A percentile compares a stretch with the other conserved stretches of the same genome.
These are phyloP conservation scores for Leccinum broughii DNA, from an alignment of 768 basidiomycete genomes.

Conservation along the genomic window DNA sequence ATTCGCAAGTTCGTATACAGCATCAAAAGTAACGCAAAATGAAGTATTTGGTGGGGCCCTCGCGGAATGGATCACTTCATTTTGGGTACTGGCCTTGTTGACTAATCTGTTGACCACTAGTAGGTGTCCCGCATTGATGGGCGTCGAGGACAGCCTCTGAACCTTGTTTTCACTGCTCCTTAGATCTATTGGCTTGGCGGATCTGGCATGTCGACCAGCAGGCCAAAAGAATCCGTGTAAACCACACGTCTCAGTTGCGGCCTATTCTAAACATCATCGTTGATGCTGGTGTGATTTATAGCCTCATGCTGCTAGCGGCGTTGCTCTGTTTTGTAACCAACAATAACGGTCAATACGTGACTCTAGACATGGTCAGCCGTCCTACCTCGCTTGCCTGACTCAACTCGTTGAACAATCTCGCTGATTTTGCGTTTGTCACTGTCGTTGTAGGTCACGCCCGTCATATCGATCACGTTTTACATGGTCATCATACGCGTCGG, in stretches of 20 bases:
- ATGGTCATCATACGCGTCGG: constrained; percentile 44
- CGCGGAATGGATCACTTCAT: constrained; percentile 37
- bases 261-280: constrained; percentile 32
- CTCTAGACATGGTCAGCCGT: constrained; percentile 37
- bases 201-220: constrained; percentile 33
- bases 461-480: constrained; percentile 44
- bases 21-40: constrained; percentile 6
- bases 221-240: constrained; percentile 16
- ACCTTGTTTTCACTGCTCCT: not conserved
- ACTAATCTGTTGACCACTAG: constrained; percentile 37
- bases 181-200: constrained; percentile 32
- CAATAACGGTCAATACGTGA: constrained; percentile 36
- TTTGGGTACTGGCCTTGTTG: constrained; percentile 32
- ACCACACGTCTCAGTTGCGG: constrained; percentile 11
- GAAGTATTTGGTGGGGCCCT: constrained; percentile 31
- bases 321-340: constrained; percentile 30
- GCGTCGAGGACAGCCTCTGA: not conserved
- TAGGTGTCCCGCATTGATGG: constrained; percentile 10
- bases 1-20: constrained; percentile 17
- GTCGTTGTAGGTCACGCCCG: constrained; percentile 34
- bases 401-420: not conserved
- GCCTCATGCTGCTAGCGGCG: constrained; percentile 34
- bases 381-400: not conserved
- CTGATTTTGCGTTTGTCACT: not conserved
- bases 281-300: constrained; percentile 41